Conservation (phyloP, 306 rosid species). For the Trifolium subterraneum region DNA sequence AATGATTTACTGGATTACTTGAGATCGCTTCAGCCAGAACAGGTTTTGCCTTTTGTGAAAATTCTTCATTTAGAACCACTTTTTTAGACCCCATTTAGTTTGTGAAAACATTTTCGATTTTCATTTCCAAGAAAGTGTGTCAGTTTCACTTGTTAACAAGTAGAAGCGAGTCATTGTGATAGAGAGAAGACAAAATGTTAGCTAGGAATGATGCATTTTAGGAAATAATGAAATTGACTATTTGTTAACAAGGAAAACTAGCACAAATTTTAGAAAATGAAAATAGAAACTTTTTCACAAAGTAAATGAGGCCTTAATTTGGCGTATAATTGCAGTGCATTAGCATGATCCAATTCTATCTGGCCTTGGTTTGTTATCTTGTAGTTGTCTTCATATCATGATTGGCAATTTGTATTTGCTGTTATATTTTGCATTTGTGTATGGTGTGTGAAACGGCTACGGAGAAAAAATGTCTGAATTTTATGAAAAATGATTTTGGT, state of each 20-base stretch:
- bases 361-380: slow-evolving; percentile 27
- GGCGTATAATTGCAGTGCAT: slow-evolving; percentile 4
- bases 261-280: no score
- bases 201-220: no score
- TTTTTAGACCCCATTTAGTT: not conserved
- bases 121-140: no score
- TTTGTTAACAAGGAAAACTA: no score
- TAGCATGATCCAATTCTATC: slow-evolving; percentile 20
- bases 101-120: no score
- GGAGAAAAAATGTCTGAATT: slow-evolving; percentile 4
- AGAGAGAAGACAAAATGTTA: no score
- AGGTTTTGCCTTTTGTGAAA: slow-evolving; percentile 55
- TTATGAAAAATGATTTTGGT: slow-evolving; percentile 17
- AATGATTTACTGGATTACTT: slow-evolving; percentile 90
- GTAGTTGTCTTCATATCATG: slow-evolving; percentile 1
- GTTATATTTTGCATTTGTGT: slow-evolving; percentile 8
- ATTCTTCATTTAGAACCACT: not conserved
- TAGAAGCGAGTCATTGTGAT: no score
- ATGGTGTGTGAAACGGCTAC: slow-evolving; percentile 1
- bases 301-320: not conserved
- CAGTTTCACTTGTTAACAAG: no score
- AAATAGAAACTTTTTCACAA: no score
- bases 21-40: slow-evolving; percentile 93
- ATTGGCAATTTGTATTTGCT: not conserved
- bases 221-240: no score